These are phyloP conservation scores for Nidularia sp. DNA, from an alignment of 768 basidiomycete species.

Conservation along the genomic window DNA sequence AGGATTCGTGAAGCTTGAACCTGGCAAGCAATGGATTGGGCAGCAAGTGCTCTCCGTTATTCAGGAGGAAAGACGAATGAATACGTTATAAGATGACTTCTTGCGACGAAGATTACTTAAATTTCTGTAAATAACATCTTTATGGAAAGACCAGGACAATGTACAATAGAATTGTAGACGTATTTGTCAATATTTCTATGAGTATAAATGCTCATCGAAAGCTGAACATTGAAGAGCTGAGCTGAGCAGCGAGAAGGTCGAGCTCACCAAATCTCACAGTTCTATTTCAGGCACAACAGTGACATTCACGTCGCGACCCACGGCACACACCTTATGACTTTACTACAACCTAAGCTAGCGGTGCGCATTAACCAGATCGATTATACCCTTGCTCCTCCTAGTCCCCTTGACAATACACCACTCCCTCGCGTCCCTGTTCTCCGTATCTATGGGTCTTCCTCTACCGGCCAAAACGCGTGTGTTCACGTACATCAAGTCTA, in stretches of 20 bases:
- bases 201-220: no score
- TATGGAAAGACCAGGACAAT: no score
- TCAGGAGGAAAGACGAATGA: constrained; percentile 15
- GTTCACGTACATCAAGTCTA: constrained; percentile 91
- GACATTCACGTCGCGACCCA: background rate
- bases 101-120: background rate
- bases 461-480: constrained; percentile 73
- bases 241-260: no score
- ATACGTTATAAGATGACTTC: constrained; percentile 15
- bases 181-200: no score
- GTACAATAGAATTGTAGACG: no score
- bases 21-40: constrained; percentile 73
- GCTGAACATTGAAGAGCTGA: no score
- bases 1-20: constrained; percentile 59
- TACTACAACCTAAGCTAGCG: constrained; percentile 21
- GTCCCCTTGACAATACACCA: constrained; percentile 57
- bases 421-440: constrained; percentile 74
- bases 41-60: constrained; percentile 60
- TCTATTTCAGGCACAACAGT: no score
- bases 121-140: no score
- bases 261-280: no score
- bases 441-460: constrained; percentile 83
- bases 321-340: background rate
- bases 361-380: constrained; percentile 61
- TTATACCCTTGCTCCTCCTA: constrained; percentile 52